Base-by-base conservation (phyloP, 495 filamentous ascomycete species). In the Aspergillus carlsbadensis region DNA sequence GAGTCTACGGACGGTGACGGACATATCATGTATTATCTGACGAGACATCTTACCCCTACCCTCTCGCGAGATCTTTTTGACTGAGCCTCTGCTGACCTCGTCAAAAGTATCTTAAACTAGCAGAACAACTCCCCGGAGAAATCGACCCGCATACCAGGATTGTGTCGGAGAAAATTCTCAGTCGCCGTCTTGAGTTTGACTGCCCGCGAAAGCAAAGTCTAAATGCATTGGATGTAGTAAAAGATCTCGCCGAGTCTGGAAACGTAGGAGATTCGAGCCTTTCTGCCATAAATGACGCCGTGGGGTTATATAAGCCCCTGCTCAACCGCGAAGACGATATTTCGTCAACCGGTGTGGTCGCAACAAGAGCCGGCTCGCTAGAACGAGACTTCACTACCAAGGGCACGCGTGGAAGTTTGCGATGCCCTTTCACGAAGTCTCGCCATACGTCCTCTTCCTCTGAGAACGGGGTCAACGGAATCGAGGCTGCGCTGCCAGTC, bases 1-100 rank as follows among this genome's bases (percentile, higher is more conserved):
- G 70, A 81, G 77, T 69, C 72, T 57, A 52, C 66, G 74, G 72
- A 68, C 70, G 63, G 55, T 80, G 79, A 82, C 76, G 61, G 77
- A 79, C 64, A 68, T 67, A 66, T 64, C 71, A 75, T 79, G 70
- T 78, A 81, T 77, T 79, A 78, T 75, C 74, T 74, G 75, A 79
- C 60, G 68, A 75, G 72, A 73, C 62, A 54, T 62, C 17, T 21
- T 34, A 48, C 13, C 53, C 18, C 45, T 59, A 57, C 44, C 31
- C n/a, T n/a, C n/a, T 51, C 42, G 43, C 24, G 22, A 22, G 11
- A 18, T 26, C 10, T 26, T 13, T 15, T 26, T 10, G 3, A 26
- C 11, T 26, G 22, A 34, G 24, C 8, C 11, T 20, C 61, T 59
- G 54, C 66, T 54, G 35, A 24, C 54, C 35, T 52, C 31, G 36